Conservation (phyloP, 306 rosid species). For the Boehmeria nivea region DNA sequence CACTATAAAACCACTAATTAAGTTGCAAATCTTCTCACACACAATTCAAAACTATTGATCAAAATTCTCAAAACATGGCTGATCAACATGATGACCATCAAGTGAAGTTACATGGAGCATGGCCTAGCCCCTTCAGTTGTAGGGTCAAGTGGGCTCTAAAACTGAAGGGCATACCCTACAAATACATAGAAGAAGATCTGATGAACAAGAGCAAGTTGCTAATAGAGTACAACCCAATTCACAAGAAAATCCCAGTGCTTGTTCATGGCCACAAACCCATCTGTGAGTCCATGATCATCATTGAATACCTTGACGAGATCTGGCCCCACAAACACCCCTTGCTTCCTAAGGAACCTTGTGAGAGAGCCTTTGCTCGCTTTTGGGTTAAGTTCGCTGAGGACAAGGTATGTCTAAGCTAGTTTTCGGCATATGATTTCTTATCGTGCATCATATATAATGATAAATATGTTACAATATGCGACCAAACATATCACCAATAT, state of each 20-base stretch:
- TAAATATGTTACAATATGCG: neutral
- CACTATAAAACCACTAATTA: too few relatives aligned
- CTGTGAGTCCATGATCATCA: constrained; percentile 43
- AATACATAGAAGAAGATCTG: constrained; percentile 47
- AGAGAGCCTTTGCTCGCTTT: constrained; percentile 42
- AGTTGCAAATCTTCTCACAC: too few relatives aligned
- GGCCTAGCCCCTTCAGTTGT: constrained; percentile 6
- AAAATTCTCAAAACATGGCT: too few relatives aligned
- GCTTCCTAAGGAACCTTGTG: constrained; percentile 35
- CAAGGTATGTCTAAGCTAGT: constrained; percentile 11
- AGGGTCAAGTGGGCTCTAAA: constrained; percentile 48
- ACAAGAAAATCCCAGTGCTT: constrained; percentile 46
- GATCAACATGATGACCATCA: neutral
- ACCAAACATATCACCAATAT: too few relatives aligned
- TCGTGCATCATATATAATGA: too few relatives aligned
- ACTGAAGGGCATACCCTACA: constrained; percentile 42
- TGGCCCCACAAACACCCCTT: constrained; percentile 41
- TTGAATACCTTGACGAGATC: constrained; percentile 43
- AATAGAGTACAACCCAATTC: constrained; percentile 39
- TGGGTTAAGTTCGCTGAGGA: constrained; percentile 38
- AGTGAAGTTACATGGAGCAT: constrained; percentile 1
- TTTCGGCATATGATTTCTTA: neutral
- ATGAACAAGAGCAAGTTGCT: constrained; percentile 33
- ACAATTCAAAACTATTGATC: too few relatives aligned
- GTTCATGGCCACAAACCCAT: constrained; percentile 49